phyloP scores from a whole-genome alignment of 768 basidiomycete species.

The Boletus barrowsii region DNA sequence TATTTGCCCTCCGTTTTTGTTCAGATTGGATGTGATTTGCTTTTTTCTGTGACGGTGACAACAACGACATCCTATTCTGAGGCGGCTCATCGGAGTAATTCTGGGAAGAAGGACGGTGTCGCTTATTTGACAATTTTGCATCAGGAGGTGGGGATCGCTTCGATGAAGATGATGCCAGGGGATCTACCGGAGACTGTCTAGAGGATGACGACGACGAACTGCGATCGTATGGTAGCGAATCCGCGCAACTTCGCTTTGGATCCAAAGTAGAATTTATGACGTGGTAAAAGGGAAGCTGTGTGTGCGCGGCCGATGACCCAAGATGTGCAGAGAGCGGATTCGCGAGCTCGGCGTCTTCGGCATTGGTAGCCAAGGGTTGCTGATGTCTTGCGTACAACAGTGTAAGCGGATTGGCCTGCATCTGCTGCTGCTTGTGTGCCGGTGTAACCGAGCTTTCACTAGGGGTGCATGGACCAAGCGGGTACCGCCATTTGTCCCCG shows the following conservation, averaged over 20 bases:
- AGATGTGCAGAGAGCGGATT: slow-evolving; percentile 4
- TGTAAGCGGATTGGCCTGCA: slow-evolving; percentile 17
- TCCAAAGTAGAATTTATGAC: slow-evolving; percentile 7
- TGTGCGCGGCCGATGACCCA: slow-evolving; percentile 5
- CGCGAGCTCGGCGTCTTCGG: slow-evolving; percentile 6
- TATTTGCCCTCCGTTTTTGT: slow-evolving; percentile 91
- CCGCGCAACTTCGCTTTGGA: slow-evolving; percentile 6
- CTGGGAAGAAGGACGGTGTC: slow-evolving; percentile 26
- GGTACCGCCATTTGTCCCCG: slow-evolving; percentile 36
- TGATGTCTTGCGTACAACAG: slow-evolving; percentile 18
- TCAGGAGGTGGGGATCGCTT: slow-evolving; percentile 29
- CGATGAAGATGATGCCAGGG: slow-evolving; percentile 16
- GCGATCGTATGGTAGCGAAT: slow-evolving; percentile 11
- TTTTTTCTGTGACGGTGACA: slow-evolving; percentile 85
- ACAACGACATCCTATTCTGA: slow-evolving; percentile 35
- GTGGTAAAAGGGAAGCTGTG: slow-evolving; percentile 21
- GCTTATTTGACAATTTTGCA: slow-evolving; percentile 31
- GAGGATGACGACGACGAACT: slow-evolving; percentile 29
- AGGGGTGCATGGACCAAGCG: slow-evolving; percentile 16
- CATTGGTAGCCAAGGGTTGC: slow-evolving; percentile 3
- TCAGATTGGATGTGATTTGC: slow-evolving; percentile 93
- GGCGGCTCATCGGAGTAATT: slow-evolving; percentile 9
- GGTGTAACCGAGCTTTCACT: slow-evolving; percentile 7
- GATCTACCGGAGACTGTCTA: slow-evolving; percentile 24
- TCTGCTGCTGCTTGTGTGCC: slow-evolving; percentile 14